Conservation (phyloP, 805 yeast genomes). For the Metschnikowia aberdeeniae region DNA sequence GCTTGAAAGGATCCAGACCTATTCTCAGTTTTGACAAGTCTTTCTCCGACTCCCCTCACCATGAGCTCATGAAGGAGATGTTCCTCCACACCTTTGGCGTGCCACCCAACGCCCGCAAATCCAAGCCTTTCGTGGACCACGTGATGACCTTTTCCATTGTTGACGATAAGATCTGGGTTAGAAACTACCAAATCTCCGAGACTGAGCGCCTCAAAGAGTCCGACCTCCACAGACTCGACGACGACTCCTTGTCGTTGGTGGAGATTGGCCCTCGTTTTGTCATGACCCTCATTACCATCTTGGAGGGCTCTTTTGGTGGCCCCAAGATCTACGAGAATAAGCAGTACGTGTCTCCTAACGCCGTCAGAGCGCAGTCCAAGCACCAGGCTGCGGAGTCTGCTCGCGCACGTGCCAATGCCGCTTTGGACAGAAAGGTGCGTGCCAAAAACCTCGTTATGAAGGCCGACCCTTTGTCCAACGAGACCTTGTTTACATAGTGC, state of each 20-base stretch:
- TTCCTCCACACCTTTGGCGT: slow-evolving; percentile 83
- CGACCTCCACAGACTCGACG: slow-evolving; percentile 39
- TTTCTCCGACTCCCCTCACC: slow-evolving; percentile 64
- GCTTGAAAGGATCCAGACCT: slow-evolving; percentile 93
- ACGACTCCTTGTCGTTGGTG: slow-evolving; percentile 68
- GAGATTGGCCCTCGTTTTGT: slow-evolving; percentile 98
- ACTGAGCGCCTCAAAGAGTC: slow-evolving; percentile 53
- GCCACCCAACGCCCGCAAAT: slow-evolving; percentile 87
- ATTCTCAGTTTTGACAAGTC: slow-evolving; percentile 79
- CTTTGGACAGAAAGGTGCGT: slow-evolving; percentile 69
- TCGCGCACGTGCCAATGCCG: slow-evolving; percentile 70
- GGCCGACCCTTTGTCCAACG: slow-evolving; percentile 81
- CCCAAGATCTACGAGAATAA: slow-evolving; percentile 96
- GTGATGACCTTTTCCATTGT: slow-evolving; percentile 90
- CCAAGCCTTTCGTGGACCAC: slow-evolving; percentile 93
- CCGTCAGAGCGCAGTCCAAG: slow-evolving; percentile 83
- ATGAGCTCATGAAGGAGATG: slow-evolving; percentile 75
- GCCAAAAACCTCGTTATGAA: slow-evolving; percentile 70
- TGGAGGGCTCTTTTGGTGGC: slow-evolving; percentile 97
- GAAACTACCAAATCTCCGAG: slow-evolving; percentile 87
- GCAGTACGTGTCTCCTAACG: slow-evolving; percentile 94
- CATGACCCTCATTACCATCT: slow-evolving; percentile 80
- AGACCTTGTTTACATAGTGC: slow-evolving; percentile 57
- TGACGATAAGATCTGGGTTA: slow-evolving; percentile 91
- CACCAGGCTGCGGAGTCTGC: slow-evolving; percentile 80